Base-by-base conservation (phyloP, 441 rosid genomes). In the Croton setiger region DNA sequence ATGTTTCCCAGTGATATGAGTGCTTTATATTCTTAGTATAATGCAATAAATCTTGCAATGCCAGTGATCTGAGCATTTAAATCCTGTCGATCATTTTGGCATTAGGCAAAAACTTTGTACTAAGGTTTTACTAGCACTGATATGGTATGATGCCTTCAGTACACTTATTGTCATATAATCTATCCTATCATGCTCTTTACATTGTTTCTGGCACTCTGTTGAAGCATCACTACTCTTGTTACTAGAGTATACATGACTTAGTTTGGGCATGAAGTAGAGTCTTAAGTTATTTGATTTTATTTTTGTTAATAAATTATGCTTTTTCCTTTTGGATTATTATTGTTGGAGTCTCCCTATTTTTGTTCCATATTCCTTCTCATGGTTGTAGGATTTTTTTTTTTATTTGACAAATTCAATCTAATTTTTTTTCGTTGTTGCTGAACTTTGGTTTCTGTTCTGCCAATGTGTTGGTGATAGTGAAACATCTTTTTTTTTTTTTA, bases 401-500 rank as follows among this genome's bases (percentile, higher is more conserved):
- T n/a, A n/a, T 47, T 47, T 5, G 6, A 15, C 7, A 17, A 3
- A 15, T 47, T 47, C 17, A 47, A 47, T 47, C 13, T 37, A 7
- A 37, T 41, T 8, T 35, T 20, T 12, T 3, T 20, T 41, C 4
- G 49, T 20, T 12, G 15, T 20, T 21, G 3, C 31, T 45, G 21
- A 20, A 61, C 20, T 41, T 43, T 15, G 8, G 15, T 61, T 41
- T 10, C 8, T 39, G 13, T 39, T 13, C 64, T 60, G 66, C 41
- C n/a, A 57, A 55, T 73, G 27, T 75, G 37, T 45, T 44, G 17
- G 48, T 56, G 58, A 61, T 53, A 33, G 64, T 51, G 56, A 76
- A 60, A 54, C 63, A 64, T 57, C 35, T 65, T 69, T 60, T 71
- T n/a, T n/a, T n/a, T n/a, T n/a, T n/a, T n/a, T n/a, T n/a, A n/a